phyloP scores from a whole-genome alignment of 73 alveolate genomes.

The Blepharisma stoltei region DNA sequence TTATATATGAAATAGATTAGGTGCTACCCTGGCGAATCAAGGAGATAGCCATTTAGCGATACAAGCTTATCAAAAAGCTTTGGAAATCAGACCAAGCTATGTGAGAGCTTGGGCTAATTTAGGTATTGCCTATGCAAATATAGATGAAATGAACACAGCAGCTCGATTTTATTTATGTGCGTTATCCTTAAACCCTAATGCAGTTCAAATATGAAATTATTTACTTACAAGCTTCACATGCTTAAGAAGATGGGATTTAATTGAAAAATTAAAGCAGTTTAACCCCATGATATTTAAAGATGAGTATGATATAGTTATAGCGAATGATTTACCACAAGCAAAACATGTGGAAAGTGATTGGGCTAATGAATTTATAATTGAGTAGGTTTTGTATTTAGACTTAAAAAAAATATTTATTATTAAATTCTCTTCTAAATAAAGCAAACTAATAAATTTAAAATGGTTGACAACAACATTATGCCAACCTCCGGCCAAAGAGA shows the following conservation, averaged over 20 bases:
- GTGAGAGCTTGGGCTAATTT: constrained; percentile 88
- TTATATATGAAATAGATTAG: constrained; percentile 83
- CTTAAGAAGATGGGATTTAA: constrained; percentile 47
- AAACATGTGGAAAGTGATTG: too few relatives aligned
- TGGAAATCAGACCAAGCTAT: constrained; percentile 82
- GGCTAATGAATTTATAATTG: too few relatives aligned
- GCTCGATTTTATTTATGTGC: constrained; percentile 76
- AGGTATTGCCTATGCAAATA: constrained; percentile 74
- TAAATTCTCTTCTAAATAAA: too few relatives aligned
- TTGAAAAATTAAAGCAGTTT: constrained; percentile 30
- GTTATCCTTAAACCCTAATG: constrained; percentile 70
- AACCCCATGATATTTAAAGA: constrained; percentile 39
- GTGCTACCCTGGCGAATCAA: constrained; percentile 87
- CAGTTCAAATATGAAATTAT: constrained; percentile 82
- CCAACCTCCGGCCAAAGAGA: constrained; percentile 30
- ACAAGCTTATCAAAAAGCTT: constrained; percentile 68
- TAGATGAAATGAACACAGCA: constrained; percentile 55
- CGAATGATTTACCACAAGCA: too few relatives aligned
- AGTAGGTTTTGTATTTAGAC: too few relatives aligned
- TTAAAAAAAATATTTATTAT: too few relatives aligned
- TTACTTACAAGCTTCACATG: constrained; percentile 51
- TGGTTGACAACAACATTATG: background rate
- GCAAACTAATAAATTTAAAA: background rate
- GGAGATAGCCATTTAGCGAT: constrained; percentile 61
- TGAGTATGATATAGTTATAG: constrained; percentile 22